A percentile compares a stretch with the other conserved stretches of the same genome.
Evolutionary conservation across 2,329 filamentous ascomycete species (phyloP).

Genomic region (Aspergillus flavus): DNA sequence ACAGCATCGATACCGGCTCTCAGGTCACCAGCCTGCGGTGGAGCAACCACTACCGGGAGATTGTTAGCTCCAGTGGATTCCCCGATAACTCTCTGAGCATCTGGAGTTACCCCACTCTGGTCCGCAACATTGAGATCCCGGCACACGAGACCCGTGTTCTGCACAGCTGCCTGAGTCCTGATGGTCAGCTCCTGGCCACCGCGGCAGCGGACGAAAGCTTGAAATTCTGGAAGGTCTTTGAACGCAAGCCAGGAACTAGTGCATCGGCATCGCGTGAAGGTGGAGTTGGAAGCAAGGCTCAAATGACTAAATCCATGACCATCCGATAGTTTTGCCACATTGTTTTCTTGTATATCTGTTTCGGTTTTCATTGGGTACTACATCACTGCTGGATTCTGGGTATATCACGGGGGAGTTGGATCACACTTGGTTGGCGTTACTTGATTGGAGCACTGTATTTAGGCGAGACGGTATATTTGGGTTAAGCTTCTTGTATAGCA

Average conservation of each 20-base stretch:
- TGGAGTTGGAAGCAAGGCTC: constrained; percentile 74
- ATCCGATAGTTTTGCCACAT: constrained; percentile 62
- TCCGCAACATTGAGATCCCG: constrained; percentile 96
- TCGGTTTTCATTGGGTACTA: constrained; percentile 11
- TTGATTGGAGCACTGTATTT: not conserved
- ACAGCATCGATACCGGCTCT: constrained; percentile 97
- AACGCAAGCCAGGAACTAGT: constrained; percentile 86
- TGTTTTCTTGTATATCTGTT: constrained; percentile 9
- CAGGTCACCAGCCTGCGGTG: constrained; percentile 96
- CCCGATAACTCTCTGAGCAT: constrained; percentile 99
- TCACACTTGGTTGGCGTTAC: not conserved
- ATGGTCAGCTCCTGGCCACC: constrained; percentile 96
- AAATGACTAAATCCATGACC: constrained; percentile 93
- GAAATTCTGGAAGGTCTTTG: constrained; percentile 99
- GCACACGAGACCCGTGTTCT: constrained; percentile 96
- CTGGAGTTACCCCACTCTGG: constrained; percentile 97
- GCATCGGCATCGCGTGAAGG: constrained; percentile 65
- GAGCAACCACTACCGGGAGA: constrained; percentile 97
- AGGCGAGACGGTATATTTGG: constrained; percentile 1
- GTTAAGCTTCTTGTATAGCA: constrained; percentile 6
- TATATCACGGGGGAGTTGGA: constrained; percentile 2
- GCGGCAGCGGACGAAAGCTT: constrained; percentile 94
- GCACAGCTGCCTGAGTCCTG: constrained; percentile 94
- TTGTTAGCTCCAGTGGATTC: constrained; percentile 95
- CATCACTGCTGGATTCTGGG: not conserved